Evolutionary conservation across 2,329 filamentous ascomycete genomes (phyloP).

Genomic region (Leptographium lundbergii): DNA sequence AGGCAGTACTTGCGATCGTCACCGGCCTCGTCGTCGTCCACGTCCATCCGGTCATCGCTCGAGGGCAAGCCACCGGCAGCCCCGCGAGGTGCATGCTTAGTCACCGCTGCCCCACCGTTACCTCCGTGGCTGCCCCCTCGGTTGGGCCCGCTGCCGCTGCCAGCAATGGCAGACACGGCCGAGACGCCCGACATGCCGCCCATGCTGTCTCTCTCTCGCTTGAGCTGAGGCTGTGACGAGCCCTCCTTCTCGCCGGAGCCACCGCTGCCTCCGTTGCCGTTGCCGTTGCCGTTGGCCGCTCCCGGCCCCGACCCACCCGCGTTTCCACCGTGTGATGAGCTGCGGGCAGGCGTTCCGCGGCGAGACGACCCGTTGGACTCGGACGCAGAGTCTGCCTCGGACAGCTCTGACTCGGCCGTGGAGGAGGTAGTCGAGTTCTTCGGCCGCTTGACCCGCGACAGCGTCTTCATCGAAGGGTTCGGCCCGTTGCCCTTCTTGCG

Average conservation of each 20-base stretch:
- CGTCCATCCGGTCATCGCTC: slow-evolving; percentile 39
- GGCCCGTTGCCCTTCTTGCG: slow-evolving; percentile 33
- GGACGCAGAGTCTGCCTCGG: slow-evolving; percentile 46
- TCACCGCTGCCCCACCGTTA: neutral
- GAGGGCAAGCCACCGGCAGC: slow-evolving; percentile 17
- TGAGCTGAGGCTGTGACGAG: slow-evolving; percentile 4
- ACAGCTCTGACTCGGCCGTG: slow-evolving; percentile 51
- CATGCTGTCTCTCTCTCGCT: slow-evolving; percentile 6
- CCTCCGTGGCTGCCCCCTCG: neutral
- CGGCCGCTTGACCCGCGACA: slow-evolving; percentile 49
- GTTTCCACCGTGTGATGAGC: slow-evolving; percentile 12
- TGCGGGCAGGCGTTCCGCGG: slow-evolving; percentile 24
- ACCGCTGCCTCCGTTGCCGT: slow-evolving; percentile 1
- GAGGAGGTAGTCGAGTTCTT: slow-evolving; percentile 48
- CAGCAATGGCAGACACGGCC: neutral
- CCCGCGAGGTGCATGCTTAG: slow-evolving; percentile 4
- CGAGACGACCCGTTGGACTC: slow-evolving; percentile 36
- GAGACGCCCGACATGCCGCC: neutral
- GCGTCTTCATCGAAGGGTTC: slow-evolving; percentile 36
- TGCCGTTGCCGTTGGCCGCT: neutral
- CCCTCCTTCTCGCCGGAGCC: slow-evolving; percentile 5
- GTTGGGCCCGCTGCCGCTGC: slow-evolving; percentile 9
- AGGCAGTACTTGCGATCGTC: slow-evolving; percentile 74
- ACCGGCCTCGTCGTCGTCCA: slow-evolving; percentile 56
- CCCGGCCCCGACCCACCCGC: neutral